Base-by-base conservation (phyloP, 1,139 yeast genomes). In the Lizanozyma gosingica region DNA sequence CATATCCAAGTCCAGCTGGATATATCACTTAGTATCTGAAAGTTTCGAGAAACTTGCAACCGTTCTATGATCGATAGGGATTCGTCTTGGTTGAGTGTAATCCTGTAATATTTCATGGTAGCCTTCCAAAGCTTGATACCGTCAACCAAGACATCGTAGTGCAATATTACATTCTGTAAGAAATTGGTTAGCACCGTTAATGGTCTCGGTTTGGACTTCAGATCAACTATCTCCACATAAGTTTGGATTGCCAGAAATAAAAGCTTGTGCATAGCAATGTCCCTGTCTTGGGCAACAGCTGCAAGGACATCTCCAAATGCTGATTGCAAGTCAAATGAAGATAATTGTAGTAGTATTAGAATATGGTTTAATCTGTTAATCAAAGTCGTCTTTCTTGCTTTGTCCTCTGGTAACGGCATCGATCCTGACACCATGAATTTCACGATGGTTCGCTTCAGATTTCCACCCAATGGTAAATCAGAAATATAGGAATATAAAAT, bases 331-430 rank as follows among this genome's bases (percentile, higher is more conserved):
- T 22, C 29, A 22, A 22, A 22, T 11, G 29, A 22, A 1, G 72
- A 63, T 2, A 67, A 39, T 45, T 64, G 73, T 6, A 56, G 47
- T 27, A 69, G 51, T 16, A 70, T 44, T 6, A 64, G 45, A 3
- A 67, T 52, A 37, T 67, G 62, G 44, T 70, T 70, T 34, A 67
- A 47, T 37, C 75, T 47, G 45, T 70, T 70, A 17, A 59, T 47
- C 42, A 62, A 68, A 56, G 65, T 67, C 3, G 60, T 59, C 4
- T 49, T 50, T 34, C 51, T 53, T 15, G 52, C 57, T 17, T 54
- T 50, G 27, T 51, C 53, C 39, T 65, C 67, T 3, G 52, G 57
- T 39, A 52, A 66, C 37, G 29, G 9, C 29, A 22, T 11, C 9
- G 29, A 22, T 11, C 29, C 29, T 11, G 29, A 22, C 29, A 22